These are phyloP conservation scores for Phialemoniopsis sp. DNA, from an alignment of 2,329 filamentous ascomycete genomes.

Conservation along the genomic window DNA sequence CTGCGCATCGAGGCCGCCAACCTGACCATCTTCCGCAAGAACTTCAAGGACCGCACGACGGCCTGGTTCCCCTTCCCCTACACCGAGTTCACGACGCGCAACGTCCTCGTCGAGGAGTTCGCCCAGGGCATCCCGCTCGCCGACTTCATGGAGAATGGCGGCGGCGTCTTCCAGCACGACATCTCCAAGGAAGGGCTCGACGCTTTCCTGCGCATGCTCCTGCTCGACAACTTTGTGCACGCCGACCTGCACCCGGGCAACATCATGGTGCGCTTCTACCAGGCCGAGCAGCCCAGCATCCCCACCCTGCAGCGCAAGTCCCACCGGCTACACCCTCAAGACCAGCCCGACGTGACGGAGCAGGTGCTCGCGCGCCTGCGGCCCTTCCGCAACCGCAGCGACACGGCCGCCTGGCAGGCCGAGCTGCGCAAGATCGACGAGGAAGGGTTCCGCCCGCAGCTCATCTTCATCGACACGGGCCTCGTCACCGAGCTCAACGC, in stretches of 20 bases:
- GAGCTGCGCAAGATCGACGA: conserved; percentile 73
- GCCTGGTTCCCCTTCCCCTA: conserved; percentile 98
- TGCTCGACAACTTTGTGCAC: conserved; percentile 97
- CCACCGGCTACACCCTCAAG: conserved; percentile 33
- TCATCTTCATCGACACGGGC: conserved; percentile 97
- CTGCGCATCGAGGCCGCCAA: conserved; percentile 93
- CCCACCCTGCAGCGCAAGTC: conserved; percentile 16
- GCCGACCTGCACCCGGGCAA: conserved; percentile 96
- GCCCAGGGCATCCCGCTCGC: conserved; percentile 90
- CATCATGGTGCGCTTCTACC: conserved; percentile 99
- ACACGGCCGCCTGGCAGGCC: conserved; percentile 66
- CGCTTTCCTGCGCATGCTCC: conserved; percentile 91
- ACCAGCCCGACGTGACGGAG: conserved; percentile 76
- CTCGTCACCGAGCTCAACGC: conserved; percentile 91
- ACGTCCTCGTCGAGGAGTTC: conserved; percentile 92
- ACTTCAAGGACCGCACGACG: conserved; percentile 84
- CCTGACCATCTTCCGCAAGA: conserved; percentile 78
- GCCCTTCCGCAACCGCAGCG: conserved; percentile 60
- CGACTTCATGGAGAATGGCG: conserved; percentile 86
- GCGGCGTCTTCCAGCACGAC: conserved; percentile 87
- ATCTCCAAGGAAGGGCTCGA: conserved; percentile 94
- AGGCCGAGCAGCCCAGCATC: conserved; percentile 64
- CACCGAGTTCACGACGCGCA: conserved; percentile 83
- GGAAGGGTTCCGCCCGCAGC: conserved; percentile 87
- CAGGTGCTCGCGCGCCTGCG: conserved; percentile 76